Base-by-base conservation (phyloP, 495 filamentous ascomycete species). In the Penicillium turbatum region DNA sequence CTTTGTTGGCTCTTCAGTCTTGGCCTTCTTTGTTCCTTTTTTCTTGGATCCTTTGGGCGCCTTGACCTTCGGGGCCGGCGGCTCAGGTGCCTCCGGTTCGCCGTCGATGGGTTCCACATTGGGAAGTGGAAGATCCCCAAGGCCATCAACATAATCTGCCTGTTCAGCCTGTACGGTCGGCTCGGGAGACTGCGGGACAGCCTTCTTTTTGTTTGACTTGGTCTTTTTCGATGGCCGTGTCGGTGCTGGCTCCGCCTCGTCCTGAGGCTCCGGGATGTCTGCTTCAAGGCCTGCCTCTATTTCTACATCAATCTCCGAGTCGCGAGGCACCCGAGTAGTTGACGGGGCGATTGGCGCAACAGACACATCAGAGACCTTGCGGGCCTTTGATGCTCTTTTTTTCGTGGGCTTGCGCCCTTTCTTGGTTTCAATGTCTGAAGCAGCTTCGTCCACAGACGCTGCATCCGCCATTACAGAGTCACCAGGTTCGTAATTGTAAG, bases 301-400 rank as follows among this genome's bases (percentile, higher is more conserved):
- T 29, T 79, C 82, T 21, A 80, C 78, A n/a, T 90, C 83, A 30
- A 89, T 75, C 47, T 88, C 86, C 3, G 84, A 82, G 47, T 91
- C 83, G 42, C 78, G 74, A 5, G 77, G 77, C 1, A 74, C 47
- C 29, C 60, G 65, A 17, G 69, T 56, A 49, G 68, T 72, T 17
- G 72, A 57, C 34, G 65, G 52, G 4, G 69, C 37, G 59, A 77
- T 71, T 45, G 74, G 59, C 53, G 78, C 63, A n/a, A 73, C 59
- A 7, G 80, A 81, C n/a, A 69, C 62, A 24, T 69, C 68, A 2
- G 86, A 86, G 2, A 60, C 74, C 51, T 82, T 86, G 35, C 81
- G 77, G 26, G 69, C 57, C 1, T 71, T 74, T 11, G 78, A 77
- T 24, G 77, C 61, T 11, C 60, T 44, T 38, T 72, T 72, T 56